Conservation (phyloP, 108 stramenopile species). For the Mediolabrus comicus region DNA sequence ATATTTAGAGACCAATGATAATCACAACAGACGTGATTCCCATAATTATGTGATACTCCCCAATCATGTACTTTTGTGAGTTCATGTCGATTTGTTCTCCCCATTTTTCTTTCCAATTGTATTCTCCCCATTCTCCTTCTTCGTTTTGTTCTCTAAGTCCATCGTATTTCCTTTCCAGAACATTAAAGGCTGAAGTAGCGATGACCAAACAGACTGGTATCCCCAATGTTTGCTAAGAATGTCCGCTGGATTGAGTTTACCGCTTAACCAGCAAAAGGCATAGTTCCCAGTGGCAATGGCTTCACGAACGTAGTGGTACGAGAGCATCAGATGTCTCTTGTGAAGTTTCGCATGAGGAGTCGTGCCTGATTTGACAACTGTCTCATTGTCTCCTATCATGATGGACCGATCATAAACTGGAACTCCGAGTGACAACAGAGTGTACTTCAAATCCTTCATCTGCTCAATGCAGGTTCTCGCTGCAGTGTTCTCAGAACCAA, state of each 20-base stretch:
- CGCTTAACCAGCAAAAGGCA: background rate
- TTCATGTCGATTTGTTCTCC: too few relatives aligned
- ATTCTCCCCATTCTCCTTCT: background rate
- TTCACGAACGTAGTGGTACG: slow-evolving; percentile 25
- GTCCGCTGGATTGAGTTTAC: slow-evolving; percentile 14
- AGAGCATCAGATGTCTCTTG: slow-evolving; percentile 22
- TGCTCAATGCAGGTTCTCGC: slow-evolving; percentile 17
- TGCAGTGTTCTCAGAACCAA: slow-evolving; percentile 10
- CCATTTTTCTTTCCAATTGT: background rate
- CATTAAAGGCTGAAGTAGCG: background rate
- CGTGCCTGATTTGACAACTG: background rate
- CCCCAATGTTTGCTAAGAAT: slow-evolving; percentile 16
- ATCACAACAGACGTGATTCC: too few relatives aligned
- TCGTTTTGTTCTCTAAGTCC: background rate
- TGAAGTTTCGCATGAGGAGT: slow-evolving; percentile 6
- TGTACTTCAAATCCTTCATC: background rate
- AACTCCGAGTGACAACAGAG: background rate
- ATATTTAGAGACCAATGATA: too few relatives aligned
- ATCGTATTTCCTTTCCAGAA: background rate
- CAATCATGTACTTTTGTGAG: too few relatives aligned
- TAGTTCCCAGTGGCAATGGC: slow-evolving; percentile 14
- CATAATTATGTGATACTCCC: too few relatives aligned
- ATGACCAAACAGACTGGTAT: background rate
- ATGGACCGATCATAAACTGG: background rate
- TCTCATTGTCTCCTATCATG: background rate